Evolutionary conservation across 192 early-diverging fungal genomes (phyloP).

Genomic region (Lobosporangium transversale): DNA sequence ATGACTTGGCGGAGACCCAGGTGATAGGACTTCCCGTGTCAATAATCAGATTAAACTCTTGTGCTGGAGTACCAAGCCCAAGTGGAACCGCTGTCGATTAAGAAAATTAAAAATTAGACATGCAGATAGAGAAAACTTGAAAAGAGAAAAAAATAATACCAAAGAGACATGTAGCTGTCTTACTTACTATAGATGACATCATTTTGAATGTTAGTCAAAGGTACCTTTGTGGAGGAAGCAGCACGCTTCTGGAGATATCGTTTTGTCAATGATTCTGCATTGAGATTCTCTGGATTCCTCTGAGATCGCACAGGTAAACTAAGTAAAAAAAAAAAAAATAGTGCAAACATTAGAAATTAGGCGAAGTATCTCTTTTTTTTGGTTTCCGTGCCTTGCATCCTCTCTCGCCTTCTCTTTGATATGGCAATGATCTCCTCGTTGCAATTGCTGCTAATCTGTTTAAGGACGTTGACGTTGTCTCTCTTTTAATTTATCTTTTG

Average conservation of each 20-base stretch:
- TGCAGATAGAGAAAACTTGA: background rate
- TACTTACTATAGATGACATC: constrained; percentile 38
- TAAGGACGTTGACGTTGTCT: too few relatives aligned
- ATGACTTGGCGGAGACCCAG: constrained; percentile 60
- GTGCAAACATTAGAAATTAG: background rate
- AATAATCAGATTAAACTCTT: constrained; percentile 70
- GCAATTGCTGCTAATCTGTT: too few relatives aligned
- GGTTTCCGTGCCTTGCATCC: background rate
- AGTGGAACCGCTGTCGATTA: constrained; percentile 39
- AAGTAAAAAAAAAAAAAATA: background rate
- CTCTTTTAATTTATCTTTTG: too few relatives aligned
- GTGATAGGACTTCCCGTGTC: constrained; percentile 78
- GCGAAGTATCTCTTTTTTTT: background rate
- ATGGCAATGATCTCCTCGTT: too few relatives aligned
- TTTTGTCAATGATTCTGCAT: constrained; percentile 23
- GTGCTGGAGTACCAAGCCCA: constrained; percentile 72
- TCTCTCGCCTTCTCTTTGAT: background rate
- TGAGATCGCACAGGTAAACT: constrained; percentile 10
- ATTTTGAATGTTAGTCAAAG: constrained; percentile 17
- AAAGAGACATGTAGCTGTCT: background rate
- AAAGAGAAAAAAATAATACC: background rate
- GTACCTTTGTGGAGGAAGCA: background rate
- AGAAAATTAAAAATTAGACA: background rate
- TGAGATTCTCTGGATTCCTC: background rate
- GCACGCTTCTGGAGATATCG: constrained; percentile 37